Percentiles rank a stretch among this genome's conserved stretches.
Evolutionary conservation across 2,329 filamentous ascomycete species (phyloP).

Genomic region (Tolypocladium endophyticum): DNA sequence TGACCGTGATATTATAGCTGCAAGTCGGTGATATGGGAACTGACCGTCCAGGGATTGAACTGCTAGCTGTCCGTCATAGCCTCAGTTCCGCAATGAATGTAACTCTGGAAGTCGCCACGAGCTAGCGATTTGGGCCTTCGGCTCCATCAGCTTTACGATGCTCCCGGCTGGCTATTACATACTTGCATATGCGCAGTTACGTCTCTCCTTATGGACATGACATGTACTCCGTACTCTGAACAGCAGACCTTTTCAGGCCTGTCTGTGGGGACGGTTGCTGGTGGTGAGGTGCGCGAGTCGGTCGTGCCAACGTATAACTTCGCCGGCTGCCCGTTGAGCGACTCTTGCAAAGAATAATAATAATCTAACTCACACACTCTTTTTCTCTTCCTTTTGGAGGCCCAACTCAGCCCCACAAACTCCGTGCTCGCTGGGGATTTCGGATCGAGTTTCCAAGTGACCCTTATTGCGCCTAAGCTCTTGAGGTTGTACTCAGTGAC

Average conservation of each 20-base stretch:
- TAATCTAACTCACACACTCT: not conserved
- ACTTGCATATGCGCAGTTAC: not conserved
- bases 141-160: not conserved
- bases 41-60: not conserved
- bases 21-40: not conserved
- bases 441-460: too few species aligned
- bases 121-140: not conserved
- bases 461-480: not conserved
- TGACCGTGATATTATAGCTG: not conserved
- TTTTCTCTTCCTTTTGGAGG: not conserved
- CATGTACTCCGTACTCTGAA: not conserved
- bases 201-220: not conserved
- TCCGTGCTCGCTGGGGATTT: not conserved
- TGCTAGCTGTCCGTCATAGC: not conserved
- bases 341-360: not conserved
- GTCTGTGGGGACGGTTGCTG: not conserved
- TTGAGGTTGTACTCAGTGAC: not conserved
- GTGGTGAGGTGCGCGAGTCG: not conserved
- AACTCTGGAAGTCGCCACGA: not conserved
- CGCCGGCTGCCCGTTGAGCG: not conserved
- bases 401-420: not conserved
- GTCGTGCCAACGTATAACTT: not conserved
- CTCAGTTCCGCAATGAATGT: not conserved
- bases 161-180: not conserved
- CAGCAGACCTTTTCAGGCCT: not conserved